phyloP scores from a whole-genome alignment of 2,329 filamentous ascomycete species.

The Calonectria hawksworthii region DNA sequence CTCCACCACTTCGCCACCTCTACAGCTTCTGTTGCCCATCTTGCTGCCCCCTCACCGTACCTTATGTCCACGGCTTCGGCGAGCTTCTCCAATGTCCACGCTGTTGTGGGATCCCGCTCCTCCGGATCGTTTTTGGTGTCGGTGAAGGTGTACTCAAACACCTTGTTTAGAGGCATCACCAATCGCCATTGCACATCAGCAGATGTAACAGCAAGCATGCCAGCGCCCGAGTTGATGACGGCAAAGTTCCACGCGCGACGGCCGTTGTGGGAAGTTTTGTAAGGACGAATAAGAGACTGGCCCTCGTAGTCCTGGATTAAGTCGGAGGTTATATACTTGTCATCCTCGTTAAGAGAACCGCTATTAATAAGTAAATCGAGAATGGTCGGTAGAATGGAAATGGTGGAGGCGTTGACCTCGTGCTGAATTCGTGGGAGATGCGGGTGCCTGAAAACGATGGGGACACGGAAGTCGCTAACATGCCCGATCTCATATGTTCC shows the following conservation, averaged over 20 bases:
- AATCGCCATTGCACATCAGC: constrained; percentile 50
- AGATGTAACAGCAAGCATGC: constrained; percentile 50
- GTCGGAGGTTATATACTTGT: constrained; percentile 43
- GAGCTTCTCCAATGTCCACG: constrained; percentile 44
- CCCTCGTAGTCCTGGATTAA: constrained; percentile 52
- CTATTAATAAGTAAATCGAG: constrained; percentile 53
- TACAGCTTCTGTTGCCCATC: constrained; percentile 47
- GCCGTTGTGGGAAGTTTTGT: constrained; percentile 41
- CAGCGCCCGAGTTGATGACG: constrained; percentile 51
- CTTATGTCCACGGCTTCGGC: constrained; percentile 39
- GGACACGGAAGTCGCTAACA: constrained; percentile 51
- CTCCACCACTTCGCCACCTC: constrained; percentile 40
- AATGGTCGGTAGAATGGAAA: constrained; percentile 53
- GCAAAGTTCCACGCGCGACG: constrained; percentile 52
- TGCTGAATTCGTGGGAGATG: constrained; percentile 49
- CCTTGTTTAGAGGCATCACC: constrained; percentile 49
- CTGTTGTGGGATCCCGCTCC: constrained; percentile 45
- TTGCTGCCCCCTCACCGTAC: constrained; percentile 36
- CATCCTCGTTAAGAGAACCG: constrained; percentile 47
- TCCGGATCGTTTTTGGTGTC: constrained; percentile 47
- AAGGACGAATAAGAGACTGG: constrained; percentile 50
- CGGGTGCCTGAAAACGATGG: constrained; percentile 51
- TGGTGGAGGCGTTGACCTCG: constrained; percentile 48
- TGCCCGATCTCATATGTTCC: constrained; percentile 53
- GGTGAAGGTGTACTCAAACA: constrained; percentile 52